Evolutionary conservation across 1,284 basidiomycete species (phyloP), one percentile per base, ranked within the genome.

Genomic region (Acaromyces ingoldii): DNA sequence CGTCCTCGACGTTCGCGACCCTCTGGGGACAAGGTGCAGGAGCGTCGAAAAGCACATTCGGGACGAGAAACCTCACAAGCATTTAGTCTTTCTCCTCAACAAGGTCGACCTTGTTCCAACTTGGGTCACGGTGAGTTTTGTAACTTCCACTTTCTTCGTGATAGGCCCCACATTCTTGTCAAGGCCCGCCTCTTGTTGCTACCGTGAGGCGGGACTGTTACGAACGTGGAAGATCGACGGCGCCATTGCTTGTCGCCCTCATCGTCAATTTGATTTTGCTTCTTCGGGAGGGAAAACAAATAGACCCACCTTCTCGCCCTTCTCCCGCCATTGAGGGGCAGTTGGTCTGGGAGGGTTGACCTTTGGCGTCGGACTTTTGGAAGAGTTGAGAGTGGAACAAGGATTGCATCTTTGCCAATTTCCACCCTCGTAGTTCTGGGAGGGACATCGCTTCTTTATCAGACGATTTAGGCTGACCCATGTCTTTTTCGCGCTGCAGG

Each of bases 51-150:
- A 93, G 64, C 96, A 88, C 72, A 82, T 98, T 67, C 84, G 84
- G 70, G 97, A 96, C 78, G 93, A 98, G 77, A 97, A 96, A 78
- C 83, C 89, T 17, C 91, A 95, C 79, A 98, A 98, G 78, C 92
- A 97, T 76, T 84, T 99, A 55, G 89, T 98, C 15, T 85, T 95
- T 58, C 83, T 99, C 43, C 84, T 99, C 66, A 99, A 99, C 82
- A 99, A 99, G 80, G 95, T 95, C 74, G 93, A 97, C 78, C 79
- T 98, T 45, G 92, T 98, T 7, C 95, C 93, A 4, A 96, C 90
- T 64, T 99, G 95, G 95, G 93, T 96, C 39, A 96, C 93, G 26
- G 92, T 95, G 78, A 79, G 89, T 83, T 34, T 40, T 6, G 6
- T 10, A 31, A 33, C 49, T 33, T 24, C 31, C 19, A 6, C 17